phyloP scores from a whole-genome alignment of 2,329 filamentous ascomycete genomes.

The Ophiocordyceps australis region DNA sequence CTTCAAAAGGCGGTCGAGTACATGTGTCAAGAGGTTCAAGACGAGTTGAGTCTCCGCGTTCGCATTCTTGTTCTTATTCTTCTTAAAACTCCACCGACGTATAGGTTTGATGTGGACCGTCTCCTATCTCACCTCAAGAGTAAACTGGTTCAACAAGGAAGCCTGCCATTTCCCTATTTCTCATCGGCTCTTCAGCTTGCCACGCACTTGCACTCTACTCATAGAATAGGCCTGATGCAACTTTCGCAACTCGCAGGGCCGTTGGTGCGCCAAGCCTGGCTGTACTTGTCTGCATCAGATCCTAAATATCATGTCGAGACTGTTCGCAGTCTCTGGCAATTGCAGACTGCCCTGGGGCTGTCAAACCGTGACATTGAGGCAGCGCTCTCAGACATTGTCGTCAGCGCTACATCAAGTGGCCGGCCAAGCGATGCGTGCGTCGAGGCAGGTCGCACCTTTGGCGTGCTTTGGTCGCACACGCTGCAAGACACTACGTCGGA shows the following conservation, averaged over 20 bases:
- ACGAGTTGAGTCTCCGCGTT: conserved; percentile 36
- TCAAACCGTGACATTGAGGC: conserved; percentile 63
- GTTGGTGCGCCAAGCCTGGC: conserved; percentile 60
- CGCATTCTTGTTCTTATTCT: conserved; percentile 40
- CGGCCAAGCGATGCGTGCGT: conserved; percentile 17
- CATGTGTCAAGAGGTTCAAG: conserved; percentile 26
- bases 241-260: conserved; percentile 45
- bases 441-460: conserved; percentile 52
- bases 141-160: conserved; percentile 19
- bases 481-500: conserved; percentile 40
- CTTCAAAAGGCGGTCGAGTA: conserved; percentile 39
- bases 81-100: conserved; percentile 26
- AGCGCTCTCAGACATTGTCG: conserved; percentile 51
- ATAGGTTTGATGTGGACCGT: conserved; percentile 22
- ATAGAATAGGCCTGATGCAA: conserved; percentile 30
- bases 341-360: conserved; percentile 55
- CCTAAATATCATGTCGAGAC: conserved; percentile 93
- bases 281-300: conserved; percentile 59
- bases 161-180: conserved; percentile 33
- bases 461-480: conserved; percentile 68
- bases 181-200: conserved; percentile 39
- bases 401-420: conserved; percentile 22
- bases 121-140: conserved; percentile 31
- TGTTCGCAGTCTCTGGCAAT: conserved; percentile 67
- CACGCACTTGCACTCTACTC: conserved; percentile 34